phyloP scores from a whole-genome alignment of 495 filamentous ascomycete species.

The Aspergillus hancockii region DNA sequence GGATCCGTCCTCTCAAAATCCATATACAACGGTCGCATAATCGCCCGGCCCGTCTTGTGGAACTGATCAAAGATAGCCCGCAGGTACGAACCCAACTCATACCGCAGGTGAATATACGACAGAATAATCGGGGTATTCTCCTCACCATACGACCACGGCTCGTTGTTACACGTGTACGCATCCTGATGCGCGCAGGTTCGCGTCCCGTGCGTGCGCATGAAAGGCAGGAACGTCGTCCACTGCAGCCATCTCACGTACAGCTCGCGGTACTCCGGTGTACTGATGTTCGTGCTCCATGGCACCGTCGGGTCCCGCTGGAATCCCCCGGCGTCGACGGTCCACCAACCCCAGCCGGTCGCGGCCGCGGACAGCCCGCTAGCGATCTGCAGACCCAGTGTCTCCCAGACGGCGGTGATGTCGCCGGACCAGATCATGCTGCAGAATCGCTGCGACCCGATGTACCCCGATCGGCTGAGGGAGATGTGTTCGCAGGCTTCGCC shows the following conservation, averaged over 20 bases:
- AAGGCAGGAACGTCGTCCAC: constrained; percentile 33
- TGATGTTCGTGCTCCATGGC: constrained; percentile 29
- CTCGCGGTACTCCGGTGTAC: constrained; percentile 29
- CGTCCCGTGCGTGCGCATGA: constrained; percentile 34
- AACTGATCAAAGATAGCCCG: constrained; percentile 23
- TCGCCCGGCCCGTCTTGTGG: constrained; percentile 26
- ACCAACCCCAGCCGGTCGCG: constrained; percentile 33
- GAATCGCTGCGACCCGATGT: constrained; percentile 34
- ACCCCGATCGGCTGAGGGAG: constrained; percentile 32
- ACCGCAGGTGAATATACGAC: constrained; percentile 32
- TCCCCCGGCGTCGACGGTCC: constrained; percentile 34
- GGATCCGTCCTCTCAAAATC: constrained; percentile 28
- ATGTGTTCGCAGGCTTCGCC: constrained; percentile 26
- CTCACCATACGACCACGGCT: constrained; percentile 35
- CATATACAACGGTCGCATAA: constrained; percentile 35
- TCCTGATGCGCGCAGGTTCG: constrained; percentile 23
- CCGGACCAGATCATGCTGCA: constrained; percentile 37
- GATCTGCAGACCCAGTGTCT: constrained; percentile 28
- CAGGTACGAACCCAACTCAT: constrained; percentile 25
- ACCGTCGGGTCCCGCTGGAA: constrained; percentile 34
- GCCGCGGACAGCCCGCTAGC: constrained; percentile 30
- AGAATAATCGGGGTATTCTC: constrained; percentile 26
- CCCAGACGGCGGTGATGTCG: constrained; percentile 34
- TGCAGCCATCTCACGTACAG: constrained; percentile 34
- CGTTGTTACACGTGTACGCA: constrained; percentile 32